Evolutionary conservation across 1,139 yeast genomes (phyloP), one percentile per base, ranked within the genome.

Genomic region (Nakaseomyces nivariensis): DNA sequence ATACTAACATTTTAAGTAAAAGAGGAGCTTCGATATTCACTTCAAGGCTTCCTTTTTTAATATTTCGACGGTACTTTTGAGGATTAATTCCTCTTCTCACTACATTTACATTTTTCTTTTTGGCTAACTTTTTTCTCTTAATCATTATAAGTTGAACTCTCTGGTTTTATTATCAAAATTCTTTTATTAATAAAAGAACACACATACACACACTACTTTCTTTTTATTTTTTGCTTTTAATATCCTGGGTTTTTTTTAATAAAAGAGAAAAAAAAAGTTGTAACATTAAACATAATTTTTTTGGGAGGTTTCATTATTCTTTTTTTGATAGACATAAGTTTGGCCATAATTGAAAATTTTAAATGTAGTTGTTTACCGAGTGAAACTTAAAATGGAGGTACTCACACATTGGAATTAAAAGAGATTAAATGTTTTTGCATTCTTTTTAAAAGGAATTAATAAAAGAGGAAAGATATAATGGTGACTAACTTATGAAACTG

Each of bases 141-240:
- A 8, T 8, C 24, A 13, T 38, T 25, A 25, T 38, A 38, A 10
- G 9, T 17, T 38, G 44, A 41, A 17, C 44, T 41, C 44, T 41
- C 33, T 29, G 44, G 34, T 41, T 41, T 41, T 41, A 13, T 27
- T 27, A n/a, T 26, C 31, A 38, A 36, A 36, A 38, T 37, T 17
- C 22, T 41, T 33, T 33, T 33, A 33, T 41, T 41, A 41, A 41
- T 41, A 41, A 41, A 41, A 29, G 44, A 41, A 41, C 33, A 41
- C 44, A 41, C 44, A 13, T 41, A 41, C 44, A 41, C 44, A 41
- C 44, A 41, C 44, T 41, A 41, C 44, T 41, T 41, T 41, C 44
- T 36, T 36, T 36, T 36, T 7, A n/a, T 27, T 27, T 17, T 41
- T 27, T n/a, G 6, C 9, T 41, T 27, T 29, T 41, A 41, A 27